Percentiles rank a stretch among this genome's conserved stretches.
phyloP scores from a whole-genome alignment of 108 stramenopile genomes.

The Ochromonas danica region DNA sequence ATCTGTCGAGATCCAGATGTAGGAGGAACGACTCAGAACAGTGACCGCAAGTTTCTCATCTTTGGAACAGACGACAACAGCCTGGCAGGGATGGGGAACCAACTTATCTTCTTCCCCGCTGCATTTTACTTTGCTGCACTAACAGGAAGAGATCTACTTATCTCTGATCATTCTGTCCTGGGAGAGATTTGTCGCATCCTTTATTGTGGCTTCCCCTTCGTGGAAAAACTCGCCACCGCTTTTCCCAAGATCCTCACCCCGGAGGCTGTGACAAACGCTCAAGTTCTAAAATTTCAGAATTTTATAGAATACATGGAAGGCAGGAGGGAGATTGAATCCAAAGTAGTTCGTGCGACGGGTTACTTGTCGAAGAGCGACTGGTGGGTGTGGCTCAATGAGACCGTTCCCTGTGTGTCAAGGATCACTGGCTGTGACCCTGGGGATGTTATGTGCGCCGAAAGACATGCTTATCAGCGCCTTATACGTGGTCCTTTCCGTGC shows the following conservation, averaged over 20 bases:
- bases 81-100: not conserved
- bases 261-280: not conserved
- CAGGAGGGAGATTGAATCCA: not conserved
- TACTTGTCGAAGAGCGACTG: constrained; percentile 26
- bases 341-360: not conserved
- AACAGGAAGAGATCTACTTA: constrained; percentile 15
- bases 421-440: constrained; percentile 9
- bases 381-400: constrained; percentile 10
- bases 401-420: not conserved
- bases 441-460: constrained; percentile 21
- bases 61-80: not conserved
- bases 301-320: not conserved
- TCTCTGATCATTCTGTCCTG: not conserved
- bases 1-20: constrained; percentile 27
- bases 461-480: constrained; percentile 6
- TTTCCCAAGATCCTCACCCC: not conserved
- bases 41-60: not conserved
- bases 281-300: not conserved
- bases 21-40: not conserved
- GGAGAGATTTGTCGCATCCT: not conserved
- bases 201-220: constrained; percentile 22
- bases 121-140: constrained; percentile 23
- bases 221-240: not conserved
- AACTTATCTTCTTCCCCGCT: constrained; percentile 1
- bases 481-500: not conserved